Conservation (phyloP, 1,139 yeast species). For the Yamadazyma spencermartinsiae region DNA sequence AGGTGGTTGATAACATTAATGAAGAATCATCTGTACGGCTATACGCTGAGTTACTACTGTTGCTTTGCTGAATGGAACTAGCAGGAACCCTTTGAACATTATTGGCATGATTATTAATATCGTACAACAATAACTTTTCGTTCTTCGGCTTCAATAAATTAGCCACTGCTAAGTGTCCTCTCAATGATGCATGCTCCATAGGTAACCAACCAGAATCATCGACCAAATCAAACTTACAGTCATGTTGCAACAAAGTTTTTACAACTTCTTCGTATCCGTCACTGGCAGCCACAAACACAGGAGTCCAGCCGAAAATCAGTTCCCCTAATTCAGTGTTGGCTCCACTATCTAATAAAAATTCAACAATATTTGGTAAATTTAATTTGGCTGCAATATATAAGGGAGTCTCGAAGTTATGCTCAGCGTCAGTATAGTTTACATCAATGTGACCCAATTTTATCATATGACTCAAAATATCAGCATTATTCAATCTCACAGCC, state of each 20-base stretch:
- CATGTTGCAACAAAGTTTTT: constrained; percentile 50
- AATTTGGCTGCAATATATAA: constrained; percentile 76
- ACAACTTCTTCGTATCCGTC: constrained; percentile 73
- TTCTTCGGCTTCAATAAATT: constrained; percentile 54
- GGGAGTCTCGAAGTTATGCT: constrained; percentile 72
- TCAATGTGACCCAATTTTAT: constrained; percentile 60
- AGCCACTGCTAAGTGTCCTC: constrained; percentile 82
- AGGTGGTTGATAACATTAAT: constrained; percentile 17
- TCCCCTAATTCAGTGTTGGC: constrained; percentile 83
- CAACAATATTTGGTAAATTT: constrained; percentile 55
- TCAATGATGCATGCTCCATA: constrained; percentile 88
- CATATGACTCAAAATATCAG: constrained; percentile 55
- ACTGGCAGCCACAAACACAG: constrained; percentile 85
- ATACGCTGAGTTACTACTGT: constrained; percentile 1
- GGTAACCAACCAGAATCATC: constrained; percentile 97
- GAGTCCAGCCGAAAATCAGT: constrained; percentile 89
- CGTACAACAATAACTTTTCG: constrained; percentile 35
- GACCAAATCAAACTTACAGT: constrained; percentile 54
- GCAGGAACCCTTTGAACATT: constrained; percentile 35
- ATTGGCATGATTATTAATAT: constrained; percentile 40
- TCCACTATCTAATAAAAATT: constrained; percentile 49
- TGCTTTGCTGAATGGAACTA: constrained; percentile 18
- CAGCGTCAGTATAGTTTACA: constrained; percentile 61
- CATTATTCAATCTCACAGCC: constrained; percentile 70
- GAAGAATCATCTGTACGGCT: constrained; percentile 16